These are phyloP conservation scores for Lasiosphaeria hispida DNA, from an alignment of 495 filamentous ascomycete species.

Conservation along the genomic window DNA sequence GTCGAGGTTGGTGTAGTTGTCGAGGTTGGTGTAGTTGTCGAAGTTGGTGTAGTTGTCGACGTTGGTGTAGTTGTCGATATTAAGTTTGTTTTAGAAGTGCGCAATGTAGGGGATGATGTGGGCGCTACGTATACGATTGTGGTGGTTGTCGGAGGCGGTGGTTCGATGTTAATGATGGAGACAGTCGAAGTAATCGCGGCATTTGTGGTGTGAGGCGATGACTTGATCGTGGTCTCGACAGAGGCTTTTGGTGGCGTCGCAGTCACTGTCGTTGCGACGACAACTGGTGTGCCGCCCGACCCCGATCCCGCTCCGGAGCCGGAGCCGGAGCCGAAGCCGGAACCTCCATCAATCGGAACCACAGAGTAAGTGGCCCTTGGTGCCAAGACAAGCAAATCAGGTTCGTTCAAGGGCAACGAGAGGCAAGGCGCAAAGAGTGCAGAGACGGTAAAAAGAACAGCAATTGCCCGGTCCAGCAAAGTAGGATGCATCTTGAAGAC, in stretches of 20 bases:
- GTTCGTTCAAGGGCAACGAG: constrained; percentile 20
- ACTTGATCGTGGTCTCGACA: constrained; percentile 13
- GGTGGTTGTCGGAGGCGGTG: constrained; percentile 14
- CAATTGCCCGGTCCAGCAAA: not conserved
- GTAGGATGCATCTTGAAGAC: constrained; percentile 21
- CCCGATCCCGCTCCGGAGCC: constrained; percentile 20
- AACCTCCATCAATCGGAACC: constrained; percentile 29
- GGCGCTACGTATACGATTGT: constrained; percentile 4
- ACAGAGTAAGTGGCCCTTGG: constrained; percentile 31
- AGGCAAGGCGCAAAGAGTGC: constrained; percentile 11
- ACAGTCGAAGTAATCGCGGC: constrained; percentile 7
- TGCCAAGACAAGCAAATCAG: constrained; percentile 5
- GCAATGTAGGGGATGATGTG: constrained; percentile 1
- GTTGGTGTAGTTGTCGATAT: constrained; percentile 3
- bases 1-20: constrained; percentile 1
- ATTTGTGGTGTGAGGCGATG: constrained; percentile 12
- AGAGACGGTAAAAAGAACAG: constrained; percentile 6
- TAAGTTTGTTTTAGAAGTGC: not conserved
- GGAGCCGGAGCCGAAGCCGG: constrained; percentile 16
- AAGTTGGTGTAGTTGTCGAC: constrained; percentile 6
- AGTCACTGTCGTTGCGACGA: constrained; percentile 22
- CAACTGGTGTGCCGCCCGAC: constrained; percentile 12
- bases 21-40: not conserved
- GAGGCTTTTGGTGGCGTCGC: constrained; percentile 12
- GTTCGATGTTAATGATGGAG: constrained; percentile 17